Base-by-base conservation (phyloP, 345 rosid species). In the Salix dunnii region DNA sequence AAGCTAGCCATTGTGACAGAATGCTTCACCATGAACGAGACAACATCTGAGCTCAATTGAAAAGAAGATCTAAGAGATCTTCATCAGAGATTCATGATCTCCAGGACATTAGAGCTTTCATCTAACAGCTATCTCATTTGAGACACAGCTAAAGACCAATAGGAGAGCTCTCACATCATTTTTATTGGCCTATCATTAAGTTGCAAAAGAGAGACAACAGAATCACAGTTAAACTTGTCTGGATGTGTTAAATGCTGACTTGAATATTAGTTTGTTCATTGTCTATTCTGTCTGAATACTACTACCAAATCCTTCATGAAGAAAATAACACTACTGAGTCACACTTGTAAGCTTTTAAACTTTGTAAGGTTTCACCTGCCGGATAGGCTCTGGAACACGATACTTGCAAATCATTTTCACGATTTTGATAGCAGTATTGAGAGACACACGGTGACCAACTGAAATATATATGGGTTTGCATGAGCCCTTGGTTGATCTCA, bases 381-480 rank as follows among this genome's bases (percentile, higher is more conserved):
- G 89, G 46, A 90, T 81, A 74, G 99, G 97, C 86, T 95, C 98
- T 5, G 97, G 99, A 67, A 90, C 86, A 76, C 94, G 96, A 78
- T 82, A 88, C 74, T 86, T 91, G 87, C 99, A 95, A 74, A 90
- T 89, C 89, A 85, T 79, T 55, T 85, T 82, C 48, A 90, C 94
- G 80, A 91, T 83, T 72, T 65, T 68, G 80, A 87, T 73, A 16
- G 97, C 90, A 76, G 89, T 85, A 21, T 85, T 89, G 63, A 95
- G 94, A 51, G 97, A 91, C 60, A 93, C 70, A 68, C 89, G 90
- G 79, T 93, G 94, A 67, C 99, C 99, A 72, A 90, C 74, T 31
- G 98, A 95, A 74, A 95, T 72, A 76, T 87, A 95, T 79, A 91
- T 85, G 46, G 99, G 97, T 81, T 85, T 95, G 68, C 84, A 51